These are phyloP conservation scores for Alternaria sp. DNA, from an alignment of 2,329 filamentous ascomycete genomes.

Conservation along the genomic window DNA sequence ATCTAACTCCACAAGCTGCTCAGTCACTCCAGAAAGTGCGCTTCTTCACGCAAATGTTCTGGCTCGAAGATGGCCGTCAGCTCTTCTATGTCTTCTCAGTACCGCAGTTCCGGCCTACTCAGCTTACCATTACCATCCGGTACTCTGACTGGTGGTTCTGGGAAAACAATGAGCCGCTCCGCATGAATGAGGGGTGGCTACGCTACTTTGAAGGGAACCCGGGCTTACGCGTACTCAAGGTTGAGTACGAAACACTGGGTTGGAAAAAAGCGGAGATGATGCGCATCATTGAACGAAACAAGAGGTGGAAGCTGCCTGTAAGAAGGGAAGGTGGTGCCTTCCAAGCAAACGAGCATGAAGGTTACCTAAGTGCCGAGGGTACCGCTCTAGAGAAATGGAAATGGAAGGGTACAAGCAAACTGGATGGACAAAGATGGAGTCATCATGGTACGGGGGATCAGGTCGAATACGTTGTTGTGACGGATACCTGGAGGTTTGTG, in stretches of 20 bases:
- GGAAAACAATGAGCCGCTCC: slow-evolving; percentile 93
- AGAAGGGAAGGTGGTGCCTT: not conserved
- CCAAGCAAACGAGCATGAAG: slow-evolving; percentile 7
- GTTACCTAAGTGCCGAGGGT: slow-evolving; percentile 20
- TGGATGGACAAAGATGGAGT: slow-evolving; percentile 14
- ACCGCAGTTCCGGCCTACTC: slow-evolving; percentile 13
- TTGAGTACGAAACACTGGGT: slow-evolving; percentile 25
- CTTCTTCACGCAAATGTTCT: slow-evolving; percentile 24
- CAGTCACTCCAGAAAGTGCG: slow-evolving; percentile 20
- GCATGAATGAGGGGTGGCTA: slow-evolving; percentile 16
- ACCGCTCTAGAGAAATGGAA: slow-evolving; percentile 22
- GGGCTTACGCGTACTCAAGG: slow-evolving; percentile 16
- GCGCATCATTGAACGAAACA: slow-evolving; percentile 22
- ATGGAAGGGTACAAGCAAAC: slow-evolving; percentile 22
- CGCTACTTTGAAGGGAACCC: slow-evolving; percentile 8
- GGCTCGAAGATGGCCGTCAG: slow-evolving; percentile 13
- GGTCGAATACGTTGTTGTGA: slow-evolving; percentile 19
- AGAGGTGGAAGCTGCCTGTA: slow-evolving; percentile 18
- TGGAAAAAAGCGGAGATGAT: slow-evolving; percentile 26
- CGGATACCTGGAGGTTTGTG: slow-evolving; percentile 20
- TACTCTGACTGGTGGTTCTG: slow-evolving; percentile 70
- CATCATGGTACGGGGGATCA: slow-evolving; percentile 19
- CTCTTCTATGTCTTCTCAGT: slow-evolving; percentile 1
- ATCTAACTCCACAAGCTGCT: slow-evolving; percentile 4
- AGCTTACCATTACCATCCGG: slow-evolving; percentile 58